Evolutionary conservation across 1,284 basidiomycete species (phyloP).

Genomic region (Pseudozyma tsukubaensis): DNA sequence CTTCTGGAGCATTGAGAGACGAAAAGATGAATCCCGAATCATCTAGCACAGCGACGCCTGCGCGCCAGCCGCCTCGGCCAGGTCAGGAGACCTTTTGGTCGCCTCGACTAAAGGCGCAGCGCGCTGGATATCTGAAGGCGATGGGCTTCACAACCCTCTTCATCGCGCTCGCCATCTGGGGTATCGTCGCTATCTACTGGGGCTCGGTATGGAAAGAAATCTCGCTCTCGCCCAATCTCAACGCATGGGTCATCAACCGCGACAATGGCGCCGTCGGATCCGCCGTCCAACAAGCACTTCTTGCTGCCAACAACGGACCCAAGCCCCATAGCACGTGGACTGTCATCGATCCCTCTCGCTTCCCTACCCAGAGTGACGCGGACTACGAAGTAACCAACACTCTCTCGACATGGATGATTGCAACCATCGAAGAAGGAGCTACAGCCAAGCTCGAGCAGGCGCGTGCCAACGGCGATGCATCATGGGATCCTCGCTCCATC

Average conservation of each 20-base stretch:
- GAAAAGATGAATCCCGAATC: conserved; percentile 13
- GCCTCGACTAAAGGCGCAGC: conserved; percentile 31
- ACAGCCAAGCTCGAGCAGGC: conserved; percentile 50
- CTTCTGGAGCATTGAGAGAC: not conserved
- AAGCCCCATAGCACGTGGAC: conserved; percentile 59
- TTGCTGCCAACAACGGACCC: conserved; percentile 46
- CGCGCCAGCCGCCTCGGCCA: conserved; percentile 30
- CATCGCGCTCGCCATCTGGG: conserved; percentile 53
- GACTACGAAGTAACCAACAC: conserved; percentile 53
- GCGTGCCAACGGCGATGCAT: conserved; percentile 52
- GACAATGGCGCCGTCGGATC: conserved; percentile 57
- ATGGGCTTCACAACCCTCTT: conserved; percentile 34
- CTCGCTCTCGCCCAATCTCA: conserved; percentile 50
- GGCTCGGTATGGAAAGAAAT: conserved; percentile 56
- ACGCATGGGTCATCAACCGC: conserved; percentile 59
- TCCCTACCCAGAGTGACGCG: conserved; percentile 33
- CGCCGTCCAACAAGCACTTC: conserved; percentile 37
- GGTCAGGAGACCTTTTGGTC: conserved; percentile 55
- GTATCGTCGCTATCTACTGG: conserved; percentile 60
- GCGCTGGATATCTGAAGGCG: conserved; percentile 44
- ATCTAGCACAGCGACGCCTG: conserved; percentile 15
- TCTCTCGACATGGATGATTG: conserved; percentile 37
- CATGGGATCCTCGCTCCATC: conserved; percentile 50
- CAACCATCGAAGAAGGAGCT: conserved; percentile 51
- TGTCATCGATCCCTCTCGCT: conserved; percentile 36